Percentiles rank a stretch among this genome's conserved stretches.
These are phyloP conservation scores for Retiboletus flavoniger DNA, from an alignment of 1,284 basidiomycete genomes.

Conservation along the genomic window DNA sequence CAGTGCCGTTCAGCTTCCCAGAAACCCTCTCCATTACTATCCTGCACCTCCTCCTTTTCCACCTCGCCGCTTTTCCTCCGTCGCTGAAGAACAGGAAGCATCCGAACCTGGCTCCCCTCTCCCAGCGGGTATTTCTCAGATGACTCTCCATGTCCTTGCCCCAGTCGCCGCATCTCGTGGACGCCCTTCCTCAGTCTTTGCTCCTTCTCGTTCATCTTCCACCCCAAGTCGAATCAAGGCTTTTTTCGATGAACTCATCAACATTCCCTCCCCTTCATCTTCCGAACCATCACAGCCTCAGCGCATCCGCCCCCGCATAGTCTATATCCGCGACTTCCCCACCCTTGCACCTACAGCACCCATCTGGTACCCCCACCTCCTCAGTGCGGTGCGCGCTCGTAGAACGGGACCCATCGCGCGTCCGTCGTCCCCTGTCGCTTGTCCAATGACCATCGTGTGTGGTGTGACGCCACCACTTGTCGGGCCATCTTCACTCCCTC, in stretches of 20 bases:
- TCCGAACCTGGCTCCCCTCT: conserved; percentile 31
- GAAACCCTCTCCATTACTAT: conserved; percentile 70
- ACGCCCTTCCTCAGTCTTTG: conserved; percentile 42
- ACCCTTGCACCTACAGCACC: conserved; percentile 71
- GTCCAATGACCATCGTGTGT: conserved; percentile 79
- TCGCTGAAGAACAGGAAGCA: conserved; percentile 51
- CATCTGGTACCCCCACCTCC: conserved; percentile 77
- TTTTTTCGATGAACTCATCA: conserved; percentile 75
- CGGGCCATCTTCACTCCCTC: conserved; percentile 16
- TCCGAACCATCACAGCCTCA: conserved; percentile 25
- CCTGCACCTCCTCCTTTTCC: conserved; percentile 34
- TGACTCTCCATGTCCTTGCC: conserved; percentile 63
- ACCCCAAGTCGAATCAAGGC: conserved; percentile 55
- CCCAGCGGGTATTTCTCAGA: conserved; percentile 40
- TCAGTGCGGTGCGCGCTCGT: conserved; percentile 71
- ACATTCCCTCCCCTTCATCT: conserved; percentile 46
- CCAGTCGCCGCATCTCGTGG: conserved; percentile 42
- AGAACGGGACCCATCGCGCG: conserved; percentile 60
- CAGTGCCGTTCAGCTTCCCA: conserved; percentile 60
- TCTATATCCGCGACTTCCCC: conserved; percentile 80
- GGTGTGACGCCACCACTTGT: conserved; percentile 74
- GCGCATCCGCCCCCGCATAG: conserved; percentile 59
- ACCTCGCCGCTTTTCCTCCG: conserved; percentile 35
- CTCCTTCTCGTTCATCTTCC: conserved; percentile 42
- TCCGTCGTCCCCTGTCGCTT: conserved; percentile 54